Percentiles rank a stretch among this genome's conserved stretches.
Conservation (phyloP, 2,329 filamentous ascomycete genomes). For the Dothidotthia symphoricarpi region DNA sequence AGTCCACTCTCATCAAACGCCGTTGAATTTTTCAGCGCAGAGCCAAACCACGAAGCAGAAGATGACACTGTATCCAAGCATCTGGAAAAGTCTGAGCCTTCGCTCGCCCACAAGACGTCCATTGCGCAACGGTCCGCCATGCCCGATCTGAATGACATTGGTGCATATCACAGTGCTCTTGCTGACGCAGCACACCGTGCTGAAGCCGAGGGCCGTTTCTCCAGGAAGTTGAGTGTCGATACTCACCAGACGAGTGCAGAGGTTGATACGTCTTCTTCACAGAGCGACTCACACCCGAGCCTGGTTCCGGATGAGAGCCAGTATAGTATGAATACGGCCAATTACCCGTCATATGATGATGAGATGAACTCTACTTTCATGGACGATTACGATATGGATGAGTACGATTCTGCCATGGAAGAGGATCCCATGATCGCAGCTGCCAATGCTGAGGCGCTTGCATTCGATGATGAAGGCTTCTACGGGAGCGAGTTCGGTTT, state of each 20-base stretch:
- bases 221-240: constrained; percentile 56
- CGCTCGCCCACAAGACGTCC: constrained; percentile 52
- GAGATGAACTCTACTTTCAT: constrained; percentile 41
- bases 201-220: constrained; percentile 72
- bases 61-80: constrained; percentile 31
- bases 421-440: constrained; percentile 93
- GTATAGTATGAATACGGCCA: constrained; percentile 48
- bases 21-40: constrained; percentile 15
- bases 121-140: constrained; percentile 34
- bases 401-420: constrained; percentile 44
- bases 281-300: constrained; percentile 42
- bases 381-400: constrained; percentile 59
- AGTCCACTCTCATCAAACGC: constrained; percentile 18
- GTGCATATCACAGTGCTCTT: constrained; percentile 79
- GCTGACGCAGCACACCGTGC: constrained; percentile 78
- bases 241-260: constrained; percentile 21
- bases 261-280: constrained; percentile 27
- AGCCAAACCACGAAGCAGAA: constrained; percentile 34
- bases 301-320: constrained; percentile 53
- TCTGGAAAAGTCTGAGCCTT: constrained; percentile 43
- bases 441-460: constrained; percentile 89
- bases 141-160: constrained; percentile 52
- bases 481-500: constrained; percentile 98
- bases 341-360: constrained; percentile 37
- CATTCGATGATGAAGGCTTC: constrained; percentile 88